A percentile compares a stretch with the other conserved stretches of the same genome.
These are phyloP conservation scores for Zasmidium angulare DNA, from an alignment of 2,329 filamentous ascomycete genomes.

Conservation along the genomic window DNA sequence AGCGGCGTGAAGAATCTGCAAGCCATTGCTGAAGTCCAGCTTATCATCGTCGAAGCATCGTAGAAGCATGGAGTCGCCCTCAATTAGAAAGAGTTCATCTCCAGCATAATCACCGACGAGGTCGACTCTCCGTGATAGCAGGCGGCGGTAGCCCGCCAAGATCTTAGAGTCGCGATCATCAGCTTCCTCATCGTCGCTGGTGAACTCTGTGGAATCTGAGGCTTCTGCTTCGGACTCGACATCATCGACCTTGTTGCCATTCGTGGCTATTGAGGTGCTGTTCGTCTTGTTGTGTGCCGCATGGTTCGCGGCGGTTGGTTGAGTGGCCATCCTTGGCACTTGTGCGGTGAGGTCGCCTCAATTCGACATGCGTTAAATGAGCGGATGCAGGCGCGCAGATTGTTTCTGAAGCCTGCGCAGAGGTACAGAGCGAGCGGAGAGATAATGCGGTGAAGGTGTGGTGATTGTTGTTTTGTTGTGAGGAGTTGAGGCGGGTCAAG, in stretches of 20 bases:
- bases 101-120: slow-evolving; percentile 75
- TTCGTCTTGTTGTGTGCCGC: background rate
- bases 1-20: slow-evolving; percentile 70
- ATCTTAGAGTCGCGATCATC: slow-evolving; percentile 14
- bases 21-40: slow-evolving; percentile 67
- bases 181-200: slow-evolving; percentile 4
- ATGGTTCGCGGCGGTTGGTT: background rate
- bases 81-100: slow-evolving; percentile 69
- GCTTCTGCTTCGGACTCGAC: background rate
- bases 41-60: slow-evolving; percentile 62
- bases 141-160: slow-evolving; percentile 39
- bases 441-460: background rate
- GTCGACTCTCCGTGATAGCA: slow-evolving; percentile 55
- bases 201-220: background rate
- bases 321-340: background rate
- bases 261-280: background rate
- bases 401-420: background rate
- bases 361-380: background rate
- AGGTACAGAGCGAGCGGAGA: background rate
- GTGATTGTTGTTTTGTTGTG: no score
- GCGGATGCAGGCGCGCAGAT: background rate
- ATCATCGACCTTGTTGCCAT: background rate
- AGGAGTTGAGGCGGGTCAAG: no score
- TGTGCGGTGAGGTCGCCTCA: background rate
- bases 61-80: slow-evolving; percentile 70